Percentiles rank a stretch among this genome's conserved stretches.
These are phyloP conservation scores for Pythium utonaiense DNA, from an alignment of 352 stramenopile genomes.

Conservation along the genomic window DNA sequence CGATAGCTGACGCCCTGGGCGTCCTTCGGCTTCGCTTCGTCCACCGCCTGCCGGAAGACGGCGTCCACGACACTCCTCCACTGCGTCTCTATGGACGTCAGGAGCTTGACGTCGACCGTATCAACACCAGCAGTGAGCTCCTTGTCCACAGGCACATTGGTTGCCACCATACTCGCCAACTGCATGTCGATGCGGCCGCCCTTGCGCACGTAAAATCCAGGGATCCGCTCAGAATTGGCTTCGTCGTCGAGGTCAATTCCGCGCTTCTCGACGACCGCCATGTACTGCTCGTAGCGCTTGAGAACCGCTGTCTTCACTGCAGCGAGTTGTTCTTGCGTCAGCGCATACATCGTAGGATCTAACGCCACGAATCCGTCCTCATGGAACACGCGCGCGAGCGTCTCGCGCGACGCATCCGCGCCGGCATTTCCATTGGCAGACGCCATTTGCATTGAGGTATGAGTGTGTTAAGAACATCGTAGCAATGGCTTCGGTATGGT, in stretches of 20 bases:
- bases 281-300: slow-evolving; percentile 30
- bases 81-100: slow-evolving; percentile 3
- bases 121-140: slow-evolving; percentile 3
- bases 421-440: not conserved
- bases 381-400: slow-evolving; percentile 29
- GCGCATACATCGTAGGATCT: not conserved
- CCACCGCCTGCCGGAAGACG: not conserved
- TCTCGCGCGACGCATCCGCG: not conserved
- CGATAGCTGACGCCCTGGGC: slow-evolving; percentile 1
- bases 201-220: slow-evolving; percentile 68
- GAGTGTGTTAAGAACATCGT: not conserved
- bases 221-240: slow-evolving; percentile 47
- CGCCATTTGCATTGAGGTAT: not conserved
- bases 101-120: slow-evolving; percentile 2
- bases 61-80: slow-evolving; percentile 9
- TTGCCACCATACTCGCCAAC: slow-evolving; percentile 22
- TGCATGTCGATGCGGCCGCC: slow-evolving; percentile 75
- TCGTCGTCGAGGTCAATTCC: slow-evolving; percentile 12
- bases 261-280: slow-evolving; percentile 34
- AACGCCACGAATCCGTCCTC: slow-evolving; percentile 49
- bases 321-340: not conserved
- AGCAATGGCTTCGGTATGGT: no score
- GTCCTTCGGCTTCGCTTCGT: not conserved
- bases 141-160: not conserved
- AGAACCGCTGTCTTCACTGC: slow-evolving; percentile 19